A percentile compares a stretch with the other conserved stretches of the same genome.
phyloP scores from a whole-genome alignment of 495 filamentous ascomycete genomes.

The Acidiella bohemica region DNA sequence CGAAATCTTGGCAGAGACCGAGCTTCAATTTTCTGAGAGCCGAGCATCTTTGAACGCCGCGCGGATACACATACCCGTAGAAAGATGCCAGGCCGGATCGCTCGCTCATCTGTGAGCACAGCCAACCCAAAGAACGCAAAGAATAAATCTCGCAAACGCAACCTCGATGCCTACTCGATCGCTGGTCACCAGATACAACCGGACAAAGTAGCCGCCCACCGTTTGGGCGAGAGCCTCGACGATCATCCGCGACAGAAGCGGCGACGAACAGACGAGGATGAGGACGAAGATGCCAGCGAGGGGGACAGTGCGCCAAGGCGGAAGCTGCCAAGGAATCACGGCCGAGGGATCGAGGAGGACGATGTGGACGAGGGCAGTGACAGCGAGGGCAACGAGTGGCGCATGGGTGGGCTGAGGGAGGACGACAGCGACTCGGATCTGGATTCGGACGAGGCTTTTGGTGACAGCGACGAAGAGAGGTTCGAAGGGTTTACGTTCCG shows the following conservation, averaged over 20 bases:
- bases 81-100: conserved; percentile 24
- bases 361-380: conserved; percentile 50
- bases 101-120: conserved; percentile 15
- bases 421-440: conserved; percentile 40
- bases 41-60: not conserved
- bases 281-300: conserved; percentile 10
- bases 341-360: conserved; percentile 20
- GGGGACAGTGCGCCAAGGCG: not conserved
- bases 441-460: conserved; percentile 88
- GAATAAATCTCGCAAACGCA: conserved; percentile 36
- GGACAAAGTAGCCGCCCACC: conserved; percentile 39
- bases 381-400: conserved; percentile 83
- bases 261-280: conserved; percentile 34
- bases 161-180: conserved; percentile 73
- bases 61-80: not conserved
- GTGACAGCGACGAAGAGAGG: conserved; percentile 44
- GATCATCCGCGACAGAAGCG: conserved; percentile 34
- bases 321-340: conserved; percentile 25
- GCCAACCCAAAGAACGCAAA: conserved; percentile 14
- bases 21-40: not conserved
- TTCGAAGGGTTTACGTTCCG: conserved; percentile 30
- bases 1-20: conserved; percentile 8
- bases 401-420: conserved; percentile 51
- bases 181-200: conserved; percentile 48
- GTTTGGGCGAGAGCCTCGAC: conserved; percentile 47